Evolutionary conservation across 2,329 filamentous ascomycete species (phyloP).

Genomic region (Didymella glomerata): DNA sequence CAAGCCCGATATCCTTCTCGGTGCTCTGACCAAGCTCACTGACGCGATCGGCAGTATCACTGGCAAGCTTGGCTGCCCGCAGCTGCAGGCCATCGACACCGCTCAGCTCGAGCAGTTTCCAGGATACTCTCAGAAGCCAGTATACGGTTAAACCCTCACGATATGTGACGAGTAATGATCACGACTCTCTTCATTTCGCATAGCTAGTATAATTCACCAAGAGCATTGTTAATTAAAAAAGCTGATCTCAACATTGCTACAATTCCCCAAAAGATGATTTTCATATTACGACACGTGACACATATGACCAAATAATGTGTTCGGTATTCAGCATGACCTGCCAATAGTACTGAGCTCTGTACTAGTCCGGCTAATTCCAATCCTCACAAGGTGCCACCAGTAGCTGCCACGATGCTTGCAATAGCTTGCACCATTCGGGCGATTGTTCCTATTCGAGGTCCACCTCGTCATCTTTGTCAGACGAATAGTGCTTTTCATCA

Average conservation of each 20-base stretch:
- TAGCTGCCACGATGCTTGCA: too few relatives aligned
- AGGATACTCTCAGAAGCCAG: conserved; percentile 28
- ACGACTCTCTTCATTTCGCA: not conserved
- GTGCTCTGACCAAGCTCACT: conserved; percentile 26
- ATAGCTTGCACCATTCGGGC: too few relatives aligned
- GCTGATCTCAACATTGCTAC: too few relatives aligned
- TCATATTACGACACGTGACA: not conserved
- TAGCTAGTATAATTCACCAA: not conserved
- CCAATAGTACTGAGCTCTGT: too few relatives aligned
- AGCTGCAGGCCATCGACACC: conserved; percentile 27
- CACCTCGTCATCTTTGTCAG: too few relatives aligned
- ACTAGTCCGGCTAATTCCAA: too few relatives aligned
- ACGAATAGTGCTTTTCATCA: too few relatives aligned
- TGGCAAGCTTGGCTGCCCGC: conserved; percentile 28
- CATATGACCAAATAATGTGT: not conserved
- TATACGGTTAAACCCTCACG: conserved; percentile 22
- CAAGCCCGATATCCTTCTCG: conserved; percentile 33
- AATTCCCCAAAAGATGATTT: too few relatives aligned
- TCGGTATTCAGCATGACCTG: too few relatives aligned
- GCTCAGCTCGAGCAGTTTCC: conserved; percentile 31
- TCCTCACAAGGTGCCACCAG: too few relatives aligned
- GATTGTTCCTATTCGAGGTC: too few relatives aligned
- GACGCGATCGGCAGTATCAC: conserved; percentile 26
- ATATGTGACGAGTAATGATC: conserved; percentile 2
- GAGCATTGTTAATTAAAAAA: too few relatives aligned